Percentiles rank a stretch among this genome's conserved stretches.
Conservation (phyloP, 106 monocot species). For the Agapanthus africanus region DNA sequence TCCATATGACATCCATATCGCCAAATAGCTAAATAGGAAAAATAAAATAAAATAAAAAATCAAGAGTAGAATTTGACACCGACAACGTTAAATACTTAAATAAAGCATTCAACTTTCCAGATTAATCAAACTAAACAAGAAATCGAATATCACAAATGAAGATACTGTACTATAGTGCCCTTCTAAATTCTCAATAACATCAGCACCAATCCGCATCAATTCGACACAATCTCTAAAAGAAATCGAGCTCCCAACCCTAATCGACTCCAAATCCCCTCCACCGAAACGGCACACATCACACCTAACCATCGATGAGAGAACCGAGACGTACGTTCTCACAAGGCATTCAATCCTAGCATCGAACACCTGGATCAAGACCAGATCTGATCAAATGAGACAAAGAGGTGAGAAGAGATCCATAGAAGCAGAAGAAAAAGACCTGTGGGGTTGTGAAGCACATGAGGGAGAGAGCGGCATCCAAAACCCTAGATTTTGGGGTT, state of each 20-base stretch:
- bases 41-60: no score
- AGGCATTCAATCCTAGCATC: conserved; percentile 32
- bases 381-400: neutral
- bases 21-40: no score
- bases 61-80: neutral
- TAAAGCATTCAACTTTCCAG: neutral
- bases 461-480: conserved; percentile 67
- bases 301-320: conserved; percentile 37
- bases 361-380: conserved; percentile 20
- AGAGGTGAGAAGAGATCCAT: neutral
- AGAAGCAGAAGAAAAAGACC: conserved; percentile 21
- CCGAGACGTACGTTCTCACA: conserved; percentile 36
- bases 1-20: no score
- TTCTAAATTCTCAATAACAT: conserved; percentile 41
- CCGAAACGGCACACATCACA: conserved; percentile 30
- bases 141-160: neutral
- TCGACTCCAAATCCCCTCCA: conserved; percentile 10
- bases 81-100: neutral
- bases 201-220: conserved; percentile 36
- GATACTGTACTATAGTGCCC: conserved; percentile 17
- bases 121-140: neutral
- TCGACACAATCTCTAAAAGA: conserved; percentile 27
- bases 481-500: conserved; percentile 42
- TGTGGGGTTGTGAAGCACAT: conserved; percentile 66
- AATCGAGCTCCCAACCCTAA: conserved; percentile 59